phyloP scores from a whole-genome alignment of 208 protist species.

The Crithidia thermophila region DNA sequence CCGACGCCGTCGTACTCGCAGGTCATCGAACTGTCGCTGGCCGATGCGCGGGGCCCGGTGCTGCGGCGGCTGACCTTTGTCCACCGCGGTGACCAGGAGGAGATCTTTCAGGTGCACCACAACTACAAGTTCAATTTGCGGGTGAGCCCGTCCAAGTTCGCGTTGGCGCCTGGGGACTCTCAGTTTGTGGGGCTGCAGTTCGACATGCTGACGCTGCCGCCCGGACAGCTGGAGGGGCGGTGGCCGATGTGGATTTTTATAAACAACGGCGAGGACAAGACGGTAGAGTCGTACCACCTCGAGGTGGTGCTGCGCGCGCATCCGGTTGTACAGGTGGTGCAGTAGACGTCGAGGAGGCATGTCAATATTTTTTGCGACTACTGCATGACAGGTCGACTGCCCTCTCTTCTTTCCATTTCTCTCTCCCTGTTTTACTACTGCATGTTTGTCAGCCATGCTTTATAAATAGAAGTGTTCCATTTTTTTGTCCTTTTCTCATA shows the following conservation, averaged over 20 bases:
- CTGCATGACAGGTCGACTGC: not conserved
- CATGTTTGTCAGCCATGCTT: no score
- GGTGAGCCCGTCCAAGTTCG: conserved; percentile 68
- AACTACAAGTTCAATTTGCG: conserved; percentile 88
- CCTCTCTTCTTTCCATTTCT: conserved; percentile 1
- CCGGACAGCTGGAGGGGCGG: conserved; percentile 77
- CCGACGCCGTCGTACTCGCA: conserved; percentile 83
- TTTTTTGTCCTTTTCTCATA: no score
- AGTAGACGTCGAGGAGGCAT: not conserved
- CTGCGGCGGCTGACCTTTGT: conserved; percentile 86
- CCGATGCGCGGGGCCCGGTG: conserved; percentile 64
- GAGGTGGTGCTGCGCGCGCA: conserved; percentile 82
- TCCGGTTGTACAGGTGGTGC: conserved; percentile 37
- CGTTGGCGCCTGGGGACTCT: conserved; percentile 73
- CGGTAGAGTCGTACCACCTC: conserved; percentile 84
- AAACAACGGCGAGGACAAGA: conserved; percentile 86
- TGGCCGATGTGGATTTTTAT: conserved; percentile 94
- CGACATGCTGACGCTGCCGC: conserved; percentile 73
- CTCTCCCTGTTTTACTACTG: not conserved
- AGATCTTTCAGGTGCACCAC: conserved; percentile 80
- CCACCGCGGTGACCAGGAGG: conserved; percentile 57
- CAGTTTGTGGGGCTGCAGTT: conserved; percentile 79
- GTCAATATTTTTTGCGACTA: no score
- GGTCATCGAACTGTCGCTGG: conserved; percentile 75
- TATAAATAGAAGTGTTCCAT: no score